Evolutionary conservation across 1,284 basidiomycete species (phyloP).

Genomic region (Anthracocystis panici-leucophaei): DNA sequence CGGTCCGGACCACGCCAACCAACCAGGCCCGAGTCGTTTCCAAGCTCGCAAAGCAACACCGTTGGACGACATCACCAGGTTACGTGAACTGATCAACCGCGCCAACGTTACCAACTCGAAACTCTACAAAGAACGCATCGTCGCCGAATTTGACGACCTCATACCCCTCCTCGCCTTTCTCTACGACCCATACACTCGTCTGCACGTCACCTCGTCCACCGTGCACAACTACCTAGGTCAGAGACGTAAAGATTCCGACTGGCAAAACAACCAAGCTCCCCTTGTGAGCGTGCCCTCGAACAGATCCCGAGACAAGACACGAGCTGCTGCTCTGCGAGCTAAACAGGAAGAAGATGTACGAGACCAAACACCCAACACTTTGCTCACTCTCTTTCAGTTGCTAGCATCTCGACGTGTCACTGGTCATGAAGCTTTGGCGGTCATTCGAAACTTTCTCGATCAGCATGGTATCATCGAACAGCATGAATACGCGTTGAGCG

Average conservation of each 20-base stretch:
- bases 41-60: conserved; percentile 21
- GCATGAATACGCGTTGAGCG: conserved; percentile 36
- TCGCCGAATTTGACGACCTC: conserved; percentile 40
- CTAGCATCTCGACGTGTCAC: conserved; percentile 36
- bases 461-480: conserved; percentile 47
- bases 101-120: conserved; percentile 48
- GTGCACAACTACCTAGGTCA: conserved; percentile 36
- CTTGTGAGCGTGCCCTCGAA: conserved; percentile 30
- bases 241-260: conserved; percentile 28
- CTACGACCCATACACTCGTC: conserved; percentile 44
- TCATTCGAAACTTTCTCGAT: conserved; percentile 40
- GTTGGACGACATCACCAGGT: conserved; percentile 42
- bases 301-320: conserved; percentile 15
- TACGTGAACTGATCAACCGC: conserved; percentile 46
- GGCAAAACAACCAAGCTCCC: conserved; percentile 45
- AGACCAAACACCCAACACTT: conserved; percentile 17
- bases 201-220: conserved; percentile 39
- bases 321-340: conserved; percentile 25
- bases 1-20: conserved; percentile 9
- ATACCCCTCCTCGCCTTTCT: conserved; percentile 37
- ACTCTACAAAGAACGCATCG: conserved; percentile 39
- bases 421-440: conserved; percentile 41
- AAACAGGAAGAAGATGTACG: conserved; percentile 27
- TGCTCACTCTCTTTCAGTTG: conserved; percentile 39
- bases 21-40: conserved; percentile 11